These are phyloP conservation scores for Wallemia mellicola DNA, from an alignment of 1,284 basidiomycete genomes.

Conservation along the genomic window DNA sequence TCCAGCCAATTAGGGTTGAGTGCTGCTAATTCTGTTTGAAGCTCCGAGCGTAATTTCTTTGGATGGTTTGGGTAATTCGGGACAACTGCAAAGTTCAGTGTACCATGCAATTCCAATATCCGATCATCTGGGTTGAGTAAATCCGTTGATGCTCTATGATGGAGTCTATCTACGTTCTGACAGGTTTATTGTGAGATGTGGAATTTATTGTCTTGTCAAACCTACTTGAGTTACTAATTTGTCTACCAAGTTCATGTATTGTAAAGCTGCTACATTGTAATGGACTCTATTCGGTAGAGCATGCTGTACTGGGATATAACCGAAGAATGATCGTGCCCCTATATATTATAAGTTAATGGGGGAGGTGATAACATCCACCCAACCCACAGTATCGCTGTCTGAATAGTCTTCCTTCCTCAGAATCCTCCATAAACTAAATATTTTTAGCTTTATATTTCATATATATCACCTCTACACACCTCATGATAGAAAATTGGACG, in stretches of 20 bases:
- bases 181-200: background rate
- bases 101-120: constrained; percentile 66
- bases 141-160: constrained; percentile 30
- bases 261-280: constrained; percentile 49
- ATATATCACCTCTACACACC: background rate
- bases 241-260: constrained; percentile 30
- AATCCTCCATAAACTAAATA: constrained; percentile 3
- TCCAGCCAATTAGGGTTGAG: constrained; percentile 52
- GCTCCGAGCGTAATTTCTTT: constrained; percentile 42
- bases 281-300: constrained; percentile 62
- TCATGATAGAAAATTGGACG: background rate
- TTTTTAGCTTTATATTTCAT: background rate
- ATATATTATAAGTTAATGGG: background rate
- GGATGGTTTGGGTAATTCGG: constrained; percentile 25
- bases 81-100: constrained; percentile 23
- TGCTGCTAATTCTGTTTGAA: constrained; percentile 38
- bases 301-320: constrained; percentile 47
- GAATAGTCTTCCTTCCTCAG: constrained; percentile 39
- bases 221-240: constrained; percentile 58
- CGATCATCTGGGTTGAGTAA: constrained; percentile 15
- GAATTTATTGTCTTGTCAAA: background rate
- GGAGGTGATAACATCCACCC: background rate
- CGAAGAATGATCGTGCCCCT: constrained; percentile 20
- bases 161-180: constrained; percentile 46
- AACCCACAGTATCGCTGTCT: background rate